Percentiles rank a stretch among this genome's conserved stretches.
phyloP scores from a whole-genome alignment of 1,139 yeast genomes.

The Torulaspora globosa region DNA sequence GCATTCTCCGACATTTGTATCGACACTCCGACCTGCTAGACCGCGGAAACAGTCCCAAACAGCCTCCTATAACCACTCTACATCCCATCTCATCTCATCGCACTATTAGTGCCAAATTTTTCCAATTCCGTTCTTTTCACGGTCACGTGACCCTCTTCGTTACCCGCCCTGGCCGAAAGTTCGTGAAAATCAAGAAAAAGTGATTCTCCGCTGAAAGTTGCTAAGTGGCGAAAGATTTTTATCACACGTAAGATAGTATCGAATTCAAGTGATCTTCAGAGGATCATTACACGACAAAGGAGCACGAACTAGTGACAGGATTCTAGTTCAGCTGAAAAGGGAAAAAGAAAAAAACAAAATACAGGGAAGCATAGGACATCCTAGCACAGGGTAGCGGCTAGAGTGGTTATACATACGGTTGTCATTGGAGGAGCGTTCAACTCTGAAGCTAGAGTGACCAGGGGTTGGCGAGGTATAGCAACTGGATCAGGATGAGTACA shows the following conservation, averaged over 20 bases:
- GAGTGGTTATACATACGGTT: neutral
- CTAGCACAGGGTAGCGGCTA: constrained; percentile 10
- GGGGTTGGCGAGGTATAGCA: too few species aligned
- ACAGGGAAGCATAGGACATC: neutral
- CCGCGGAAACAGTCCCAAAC: neutral
- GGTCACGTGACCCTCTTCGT: neutral
- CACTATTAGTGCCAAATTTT: constrained; percentile 5
- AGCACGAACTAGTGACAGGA: constrained; percentile 10
- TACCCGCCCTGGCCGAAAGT: constrained; percentile 3
- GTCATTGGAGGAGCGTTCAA: too few species aligned
- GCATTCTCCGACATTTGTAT: constrained; percentile 14
- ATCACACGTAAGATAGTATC: constrained; percentile 4
- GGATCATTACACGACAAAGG: constrained; percentile 12
- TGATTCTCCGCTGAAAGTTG: constrained; percentile 2
- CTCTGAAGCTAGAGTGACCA: too few species aligned
- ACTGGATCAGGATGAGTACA: constrained; percentile 1
- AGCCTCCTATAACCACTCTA: neutral
- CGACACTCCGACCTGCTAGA: neutral
- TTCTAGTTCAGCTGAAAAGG: constrained; percentile 5
- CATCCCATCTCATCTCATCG: constrained; percentile 10
- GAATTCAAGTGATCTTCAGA: constrained; percentile 2
- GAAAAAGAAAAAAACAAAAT: constrained; percentile 11
- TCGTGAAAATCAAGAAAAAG: constrained; percentile 4
- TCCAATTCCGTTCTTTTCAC: neutral
- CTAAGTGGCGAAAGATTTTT: constrained; percentile 11